Evolutionary conservation across 148 eudicot species (phyloP), one percentile per base, ranked within the genome.

Genomic region (Simmondsia chinensis): DNA sequence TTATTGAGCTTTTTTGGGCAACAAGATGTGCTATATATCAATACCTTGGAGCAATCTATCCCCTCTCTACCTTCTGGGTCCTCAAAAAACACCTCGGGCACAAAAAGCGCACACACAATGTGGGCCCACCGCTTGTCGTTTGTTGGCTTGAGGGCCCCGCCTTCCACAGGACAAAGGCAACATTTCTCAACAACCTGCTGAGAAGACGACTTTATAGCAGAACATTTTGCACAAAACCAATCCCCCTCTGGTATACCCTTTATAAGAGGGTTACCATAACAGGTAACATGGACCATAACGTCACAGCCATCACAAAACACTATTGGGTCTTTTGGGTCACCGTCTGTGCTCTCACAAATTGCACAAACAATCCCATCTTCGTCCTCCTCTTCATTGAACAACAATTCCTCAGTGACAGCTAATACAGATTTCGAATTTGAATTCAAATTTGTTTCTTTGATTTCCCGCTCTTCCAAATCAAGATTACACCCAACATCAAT

Each of bases 231-330:
- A 20, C 97, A 91, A 14, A 79, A 79, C 97, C 97, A 91, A 22
- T 91, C 97, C 0, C 95, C 97, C 9, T 85, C 88, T 0, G 97
- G 97, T 7, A 91, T 51, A 0, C 61, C 72, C 1, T 76, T 57
- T 0, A 64, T 46, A 0, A 91, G 69, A 0, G 97, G 97, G 12
- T 65, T 48, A 0, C 97, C 97, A 11, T 85, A 91, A 39, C 97
- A 91, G 2, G 75, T 56, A 21, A 83, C 34, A 50, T 91, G 97
- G 20, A 82, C 97, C 97, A 79, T 91, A 0, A 91, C 52, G 9
- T 85, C 83, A 45, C 97, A 91, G 1, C 95, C 95, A 31, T 91
- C 97, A 48, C 97, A 91, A 46, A 91, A 69, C 6, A 91, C 97
- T 2, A 91, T 91, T 10, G 97, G 97, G 22, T 85, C 93, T 9